Conservation (phyloP, 345 rosid species). For the Melaleuca alternifolia region DNA sequence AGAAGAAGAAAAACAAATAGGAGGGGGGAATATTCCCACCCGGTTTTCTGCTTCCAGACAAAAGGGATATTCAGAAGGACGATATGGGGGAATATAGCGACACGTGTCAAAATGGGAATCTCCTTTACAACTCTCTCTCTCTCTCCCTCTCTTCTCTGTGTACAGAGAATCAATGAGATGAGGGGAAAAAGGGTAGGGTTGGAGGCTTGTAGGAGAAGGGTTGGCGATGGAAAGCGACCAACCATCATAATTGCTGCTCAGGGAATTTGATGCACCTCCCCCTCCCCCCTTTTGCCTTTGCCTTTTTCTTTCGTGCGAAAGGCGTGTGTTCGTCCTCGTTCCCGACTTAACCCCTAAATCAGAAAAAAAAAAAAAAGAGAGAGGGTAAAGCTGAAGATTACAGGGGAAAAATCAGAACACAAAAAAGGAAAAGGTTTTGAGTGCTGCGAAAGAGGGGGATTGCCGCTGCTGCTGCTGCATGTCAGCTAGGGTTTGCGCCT, state of each 20-base stretch:
- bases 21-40: constrained; percentile 20
- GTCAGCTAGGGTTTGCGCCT: neutral
- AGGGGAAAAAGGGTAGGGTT: constrained; percentile 16
- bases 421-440: neutral
- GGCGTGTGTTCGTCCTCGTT: neutral
- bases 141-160: neutral
- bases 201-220: constrained; percentile 43
- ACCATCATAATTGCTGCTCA: constrained; percentile 12
- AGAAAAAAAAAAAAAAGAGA: no score
- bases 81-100: constrained; percentile 29
- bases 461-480: neutral
- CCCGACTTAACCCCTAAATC: neutral
- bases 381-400: no score
- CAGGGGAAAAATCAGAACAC: no score
- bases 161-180: constrained; percentile 3
- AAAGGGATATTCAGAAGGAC: constrained; percentile 56
- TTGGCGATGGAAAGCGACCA: constrained; percentile 38
- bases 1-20: neutral
- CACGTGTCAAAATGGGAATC: constrained; percentile 51
- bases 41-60: constrained; percentile 23
- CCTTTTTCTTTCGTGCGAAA: constrained; percentile 1
- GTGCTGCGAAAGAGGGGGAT: neutral
- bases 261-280: constrained; percentile 44
- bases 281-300: neutral
- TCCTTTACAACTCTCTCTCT: neutral